phyloP scores from a whole-genome alignment of 192 early-diverging fungal genomes.

The Gigaspora rosea region DNA sequence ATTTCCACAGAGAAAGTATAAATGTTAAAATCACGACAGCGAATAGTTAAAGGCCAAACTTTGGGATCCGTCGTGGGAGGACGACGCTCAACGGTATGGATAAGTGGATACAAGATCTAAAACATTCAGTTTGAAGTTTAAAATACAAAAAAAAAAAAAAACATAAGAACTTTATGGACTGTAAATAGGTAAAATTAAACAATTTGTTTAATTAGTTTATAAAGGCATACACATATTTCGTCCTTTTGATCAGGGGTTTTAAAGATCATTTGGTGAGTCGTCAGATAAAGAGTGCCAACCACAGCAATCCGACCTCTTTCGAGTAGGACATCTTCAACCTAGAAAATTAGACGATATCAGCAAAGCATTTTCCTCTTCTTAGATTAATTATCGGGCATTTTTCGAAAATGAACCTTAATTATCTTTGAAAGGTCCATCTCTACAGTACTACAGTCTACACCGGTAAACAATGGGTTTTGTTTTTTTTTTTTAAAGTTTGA shows the following conservation, averaged over 20 bases:
- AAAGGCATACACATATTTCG: conserved; percentile 67
- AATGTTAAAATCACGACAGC: conserved; percentile 82
- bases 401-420: too few relatives aligned
- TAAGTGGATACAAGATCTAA: conserved; percentile 82
- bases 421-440: too few relatives aligned
- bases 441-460: too few relatives aligned
- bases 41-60: conserved; percentile 58
- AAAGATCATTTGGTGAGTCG: conserved; percentile 79
- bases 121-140: neutral
- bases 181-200: neutral
- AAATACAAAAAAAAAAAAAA: neutral
- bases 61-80: conserved; percentile 46
- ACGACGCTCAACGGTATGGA: conserved; percentile 79
- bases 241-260: conserved; percentile 37
- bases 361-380: too few relatives aligned
- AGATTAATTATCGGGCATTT: too few relatives aligned
- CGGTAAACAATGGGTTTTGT: too few relatives aligned
- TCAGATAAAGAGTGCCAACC: conserved; percentile 67
- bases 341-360: neutral
- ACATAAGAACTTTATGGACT: neutral
- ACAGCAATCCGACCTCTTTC: conserved; percentile 42
- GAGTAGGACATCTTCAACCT: conserved; percentile 47
- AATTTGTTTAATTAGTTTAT: neutral
- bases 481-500: too few relatives aligned
- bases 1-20: conserved; percentile 66